Conservation (phyloP, 495 filamentous ascomycete genomes). For the Cercophora samala region DNA sequence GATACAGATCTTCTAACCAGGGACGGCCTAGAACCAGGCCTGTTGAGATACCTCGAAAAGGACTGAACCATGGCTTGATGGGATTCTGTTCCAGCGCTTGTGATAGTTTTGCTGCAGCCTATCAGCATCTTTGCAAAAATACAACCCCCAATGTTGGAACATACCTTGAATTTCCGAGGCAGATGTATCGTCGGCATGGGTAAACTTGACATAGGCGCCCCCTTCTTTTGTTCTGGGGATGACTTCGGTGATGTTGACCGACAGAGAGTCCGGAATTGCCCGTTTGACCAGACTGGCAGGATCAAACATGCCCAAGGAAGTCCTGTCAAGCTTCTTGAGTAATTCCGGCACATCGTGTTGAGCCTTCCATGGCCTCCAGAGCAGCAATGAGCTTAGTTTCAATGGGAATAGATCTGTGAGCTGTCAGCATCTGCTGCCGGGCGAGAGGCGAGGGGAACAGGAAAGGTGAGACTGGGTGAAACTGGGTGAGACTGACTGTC, state of each 20-base stretch:
- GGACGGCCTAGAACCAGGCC: slow-evolving; percentile 76
- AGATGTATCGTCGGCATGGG: slow-evolving; percentile 51
- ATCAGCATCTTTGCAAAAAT: slow-evolving; percentile 8
- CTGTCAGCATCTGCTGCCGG: neutral
- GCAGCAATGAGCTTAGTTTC: slow-evolving; percentile 64
- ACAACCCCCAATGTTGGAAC: slow-evolving; percentile 2
- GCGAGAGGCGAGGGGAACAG: neutral
- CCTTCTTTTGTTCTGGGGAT: slow-evolving; percentile 84
- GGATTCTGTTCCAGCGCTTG: slow-evolving; percentile 62
- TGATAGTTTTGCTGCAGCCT: slow-evolving; percentile 19
- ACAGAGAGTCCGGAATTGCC: slow-evolving; percentile 55
- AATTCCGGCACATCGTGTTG: slow-evolving; percentile 56
- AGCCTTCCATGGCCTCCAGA: slow-evolving; percentile 55
- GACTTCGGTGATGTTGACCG: slow-evolving; percentile 73
- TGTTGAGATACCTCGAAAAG: slow-evolving; percentile 65
- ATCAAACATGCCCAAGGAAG: slow-evolving; percentile 56
- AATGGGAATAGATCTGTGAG: slow-evolving; percentile 78
- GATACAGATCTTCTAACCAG: slow-evolving; percentile 90
- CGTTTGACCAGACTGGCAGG: slow-evolving; percentile 60
- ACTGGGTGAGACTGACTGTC: slow-evolving; percentile 64
- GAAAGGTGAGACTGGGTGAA: no score
- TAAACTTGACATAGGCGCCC: slow-evolving; percentile 89
- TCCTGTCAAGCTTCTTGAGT: slow-evolving; percentile 60
- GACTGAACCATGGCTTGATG: slow-evolving; percentile 85
- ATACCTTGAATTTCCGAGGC: slow-evolving; percentile 55